Base-by-base conservation (phyloP, 2,329 filamentous ascomycete genomes). In the Ceratocystiopsis brevicomis region DNA sequence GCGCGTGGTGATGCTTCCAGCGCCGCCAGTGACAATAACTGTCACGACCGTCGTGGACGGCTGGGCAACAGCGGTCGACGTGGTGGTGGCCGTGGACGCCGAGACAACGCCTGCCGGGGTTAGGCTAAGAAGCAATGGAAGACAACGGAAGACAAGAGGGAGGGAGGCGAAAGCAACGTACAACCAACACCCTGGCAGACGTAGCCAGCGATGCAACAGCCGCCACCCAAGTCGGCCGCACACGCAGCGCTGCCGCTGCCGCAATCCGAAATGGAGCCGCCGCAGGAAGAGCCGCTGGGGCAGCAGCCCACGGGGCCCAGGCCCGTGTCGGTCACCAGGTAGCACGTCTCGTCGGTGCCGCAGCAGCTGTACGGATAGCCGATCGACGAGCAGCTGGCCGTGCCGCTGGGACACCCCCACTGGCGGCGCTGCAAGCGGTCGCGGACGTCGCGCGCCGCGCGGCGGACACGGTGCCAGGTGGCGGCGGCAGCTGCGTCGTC, bases 281-380 rank as follows among this genome's bases (percentile, higher is more conserved):
- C 68, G 56, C 82, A 88, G 6, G 57, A 68, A 38, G 65, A 61
- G 4, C 80, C 81, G 34, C 63, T 54, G 0, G 79, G 78, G 59
- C 83, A 90, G 58, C 83, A 90, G 3, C 81, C 82, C 2, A 88
- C 74, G 38, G 73, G 70, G 9, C 79, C 79, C 25, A 78, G 63
- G 0, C 69, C 70, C 6, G 70, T 69, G 56, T 81, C 73, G 32
- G 66, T 56, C 5, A 85, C 73, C 19, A 61, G 58, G 39, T 80
- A 74, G 55, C 83, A 90, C 9, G 67, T 71, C 50, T 79, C 75
- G 15, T 66, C 69, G n/a, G 64, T 63, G 18, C 67, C 62, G 57
- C 83, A 90, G 62, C 83, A 90, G 57, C 78, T 80, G 57, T 84
- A 71, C 1, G 79, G 71, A 39, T 71, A 69, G 9, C 70, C 72